Evolutionary conservation across 805 yeast genomes (phyloP), one percentile per base, ranked within the genome.

Genomic region (Candida schatavii): DNA sequence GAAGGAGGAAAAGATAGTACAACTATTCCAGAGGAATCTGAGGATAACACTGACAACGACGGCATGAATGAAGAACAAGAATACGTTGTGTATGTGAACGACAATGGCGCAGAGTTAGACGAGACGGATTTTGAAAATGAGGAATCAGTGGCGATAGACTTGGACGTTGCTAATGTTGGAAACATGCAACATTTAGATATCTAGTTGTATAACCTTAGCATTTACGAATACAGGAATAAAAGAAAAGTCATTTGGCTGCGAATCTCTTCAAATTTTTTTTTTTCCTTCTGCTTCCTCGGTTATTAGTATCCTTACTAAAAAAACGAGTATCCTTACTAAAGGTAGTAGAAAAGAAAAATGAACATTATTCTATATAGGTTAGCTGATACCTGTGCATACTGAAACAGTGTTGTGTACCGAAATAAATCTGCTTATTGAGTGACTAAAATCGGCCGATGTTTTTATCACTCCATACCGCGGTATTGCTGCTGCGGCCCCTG

Each of bases 101-200:
- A 23, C 7, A 44, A 41, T 13, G 35, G 37, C 6, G 27, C 36
- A 22, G 30, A 34, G 15, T 27, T 37, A 3, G 46, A 34, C 13
- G 36, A 41, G n/a, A 54, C 45, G 14, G 47, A 41, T 5, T 47
- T 46, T 22, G 47, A 46, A 18, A 48, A 41, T 14, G 35, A 44
- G 17, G 46, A 37, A 49, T 45, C 13, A 17, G 48, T 55, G 29
- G 40, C 54, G 7, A 48, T 54, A 10, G 61, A 56, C 35, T 52
- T 55, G 42, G 59, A 56, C 17, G 45, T 52, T 32, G 55, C 37
- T 13, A 42, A 44, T 17, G 37, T 34, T n/a, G 34, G 21, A 6
- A 30, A 37, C 37, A 23, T 32, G 27, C 27, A 13, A 10, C 42
- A 33, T 11, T 20, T 39, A 15, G 28, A 31, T n/a, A 14, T 31